phyloP scores from a whole-genome alignment of 2,329 filamentous ascomycete genomes.

The Ilyonectria destructans region DNA sequence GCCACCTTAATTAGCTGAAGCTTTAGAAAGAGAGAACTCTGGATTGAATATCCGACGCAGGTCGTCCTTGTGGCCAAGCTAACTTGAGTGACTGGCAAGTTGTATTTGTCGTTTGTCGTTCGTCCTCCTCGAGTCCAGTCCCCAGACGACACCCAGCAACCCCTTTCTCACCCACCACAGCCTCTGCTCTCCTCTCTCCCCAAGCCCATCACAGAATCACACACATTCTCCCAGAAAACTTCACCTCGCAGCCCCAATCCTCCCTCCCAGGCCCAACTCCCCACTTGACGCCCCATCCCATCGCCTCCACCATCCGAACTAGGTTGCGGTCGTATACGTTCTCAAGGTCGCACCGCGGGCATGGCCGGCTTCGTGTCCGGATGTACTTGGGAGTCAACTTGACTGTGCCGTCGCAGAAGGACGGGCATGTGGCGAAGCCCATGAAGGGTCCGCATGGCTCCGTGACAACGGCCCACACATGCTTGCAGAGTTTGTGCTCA shows the following conservation, averaged over 20 bases:
- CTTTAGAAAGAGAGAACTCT: background rate
- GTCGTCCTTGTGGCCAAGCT: background rate
- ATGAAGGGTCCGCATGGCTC: constrained; percentile 64
- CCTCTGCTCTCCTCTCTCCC: background rate
- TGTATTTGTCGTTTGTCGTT: background rate
- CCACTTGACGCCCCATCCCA: constrained; percentile 64
- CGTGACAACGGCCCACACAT: constrained; percentile 67
- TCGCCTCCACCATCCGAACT: constrained; percentile 62
- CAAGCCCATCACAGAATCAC: constrained; percentile 51
- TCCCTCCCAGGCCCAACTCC: constrained; percentile 62
- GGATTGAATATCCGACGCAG: background rate
- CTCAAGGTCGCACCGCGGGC: constrained; percentile 60
- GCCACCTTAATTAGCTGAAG: background rate
- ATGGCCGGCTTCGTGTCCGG: constrained; percentile 56
- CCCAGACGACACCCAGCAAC: background rate
- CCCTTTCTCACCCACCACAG: constrained; percentile 1
- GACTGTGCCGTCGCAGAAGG: constrained; percentile 59
- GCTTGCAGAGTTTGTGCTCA: constrained; percentile 65
- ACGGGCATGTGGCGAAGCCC: constrained; percentile 66
- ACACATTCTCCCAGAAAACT: constrained; percentile 46
- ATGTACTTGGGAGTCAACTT: constrained; percentile 57
- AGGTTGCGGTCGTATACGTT: constrained; percentile 65
- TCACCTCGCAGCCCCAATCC: constrained; percentile 57
- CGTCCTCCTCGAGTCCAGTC: background rate
- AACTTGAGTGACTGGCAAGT: background rate